These are phyloP conservation scores for Protostelium mycophagum DNA, from an alignment of 78 protist species.

Conservation along the genomic window DNA sequence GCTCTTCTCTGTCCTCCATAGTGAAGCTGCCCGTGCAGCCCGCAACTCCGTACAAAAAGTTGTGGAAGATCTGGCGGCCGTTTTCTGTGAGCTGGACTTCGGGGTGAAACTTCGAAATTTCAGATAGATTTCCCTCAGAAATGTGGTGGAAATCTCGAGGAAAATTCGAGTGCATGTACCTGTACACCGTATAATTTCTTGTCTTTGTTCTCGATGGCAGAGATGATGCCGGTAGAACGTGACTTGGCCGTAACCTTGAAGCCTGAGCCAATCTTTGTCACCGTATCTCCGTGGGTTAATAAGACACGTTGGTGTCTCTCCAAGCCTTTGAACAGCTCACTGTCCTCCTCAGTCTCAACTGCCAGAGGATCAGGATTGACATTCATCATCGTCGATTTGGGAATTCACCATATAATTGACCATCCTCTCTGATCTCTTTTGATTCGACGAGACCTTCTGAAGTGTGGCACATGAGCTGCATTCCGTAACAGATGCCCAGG, in stretches of 20 bases:
- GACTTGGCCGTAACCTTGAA: constrained; percentile 46
- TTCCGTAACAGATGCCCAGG: constrained; percentile 96
- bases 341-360: background rate
- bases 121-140: constrained; percentile 13
- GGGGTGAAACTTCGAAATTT: constrained; percentile 87
- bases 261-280: constrained; percentile 60
- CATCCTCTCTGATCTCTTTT: constrained; percentile 81
- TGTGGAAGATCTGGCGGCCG: constrained; percentile 73
- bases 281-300: constrained; percentile 94
- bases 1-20: constrained; percentile 48
- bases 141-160: background rate
- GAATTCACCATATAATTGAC: constrained; percentile 20
- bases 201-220: constrained; percentile 34
- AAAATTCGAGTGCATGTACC: background rate
- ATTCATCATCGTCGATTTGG: background rate
- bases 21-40: constrained; percentile 62
- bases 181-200: constrained; percentile 30
- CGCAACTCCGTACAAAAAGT: constrained; percentile 72
- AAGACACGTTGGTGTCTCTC: constrained; percentile 47
- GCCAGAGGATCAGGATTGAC: background rate
- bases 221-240: constrained; percentile 24
- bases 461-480: constrained; percentile 79
- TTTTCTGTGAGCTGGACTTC: constrained; percentile 83
- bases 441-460: constrained; percentile 80
- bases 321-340: constrained; percentile 56